Evolutionary conservation across 2,329 filamentous ascomycete species (phyloP).

Genomic region (Alternaria sp.): DNA sequence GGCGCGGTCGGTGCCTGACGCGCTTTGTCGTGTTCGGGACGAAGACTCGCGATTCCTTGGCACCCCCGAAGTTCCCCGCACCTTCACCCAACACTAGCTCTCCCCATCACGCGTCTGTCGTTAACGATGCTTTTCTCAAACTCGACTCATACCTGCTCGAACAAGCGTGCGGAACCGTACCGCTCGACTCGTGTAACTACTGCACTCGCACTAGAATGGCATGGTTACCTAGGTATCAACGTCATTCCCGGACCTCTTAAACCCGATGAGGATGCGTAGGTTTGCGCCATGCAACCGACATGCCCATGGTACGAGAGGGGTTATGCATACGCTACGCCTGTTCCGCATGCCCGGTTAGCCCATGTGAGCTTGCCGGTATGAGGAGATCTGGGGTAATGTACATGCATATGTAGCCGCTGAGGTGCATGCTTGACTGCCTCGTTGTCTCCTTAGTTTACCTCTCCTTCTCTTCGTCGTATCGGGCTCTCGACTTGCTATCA

Average conservation of each 20-base stretch:
- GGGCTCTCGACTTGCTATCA: neutral
- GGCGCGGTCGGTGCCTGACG: slow-evolving; percentile 13
- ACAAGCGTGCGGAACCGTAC: slow-evolving; percentile 6
- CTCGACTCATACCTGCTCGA: neutral
- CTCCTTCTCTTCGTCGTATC: neutral
- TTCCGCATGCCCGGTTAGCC: slow-evolving; percentile 32
- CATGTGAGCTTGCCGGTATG: slow-evolving; percentile 8
- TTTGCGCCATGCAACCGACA: slow-evolving; percentile 7
- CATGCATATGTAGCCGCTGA: slow-evolving; percentile 7
- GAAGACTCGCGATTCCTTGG: slow-evolving; percentile 20
- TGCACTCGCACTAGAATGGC: neutral
- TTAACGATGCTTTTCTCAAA: neutral
- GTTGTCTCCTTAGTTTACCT: neutral
- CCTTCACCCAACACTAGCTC: neutral
- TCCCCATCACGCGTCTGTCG: neutral
- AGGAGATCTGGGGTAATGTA: slow-evolving; percentile 13
- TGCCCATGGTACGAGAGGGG: slow-evolving; percentile 31
- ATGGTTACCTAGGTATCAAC: slow-evolving; percentile 3
- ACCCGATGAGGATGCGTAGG: slow-evolving; percentile 12
- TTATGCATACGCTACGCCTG: slow-evolving; percentile 28
- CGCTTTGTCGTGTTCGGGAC: slow-evolving; percentile 17
- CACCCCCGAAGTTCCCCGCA: slow-evolving; percentile 25
- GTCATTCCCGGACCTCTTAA: slow-evolving; percentile 18
- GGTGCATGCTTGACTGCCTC: neutral
- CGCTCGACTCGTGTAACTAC: neutral